These are phyloP conservation scores for Globisporangium abappressorium DNA, from an alignment of 352 stramenopile genomes.

Conservation along the genomic window DNA sequence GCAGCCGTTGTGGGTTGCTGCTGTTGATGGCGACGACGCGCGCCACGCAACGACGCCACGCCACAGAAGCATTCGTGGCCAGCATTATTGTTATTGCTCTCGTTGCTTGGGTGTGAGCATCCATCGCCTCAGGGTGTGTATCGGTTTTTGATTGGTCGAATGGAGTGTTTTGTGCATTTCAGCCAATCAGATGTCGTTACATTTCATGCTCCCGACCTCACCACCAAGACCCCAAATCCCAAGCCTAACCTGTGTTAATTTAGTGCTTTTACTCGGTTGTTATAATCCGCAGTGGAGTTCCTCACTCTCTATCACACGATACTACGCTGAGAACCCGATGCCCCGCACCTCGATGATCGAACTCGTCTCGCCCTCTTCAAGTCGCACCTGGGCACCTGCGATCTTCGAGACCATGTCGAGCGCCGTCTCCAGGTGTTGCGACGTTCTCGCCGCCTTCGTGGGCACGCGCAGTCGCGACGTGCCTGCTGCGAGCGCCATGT, in stretches of 20 bases:
- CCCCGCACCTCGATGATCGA: conserved; percentile 48
- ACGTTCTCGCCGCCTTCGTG: conserved; percentile 34
- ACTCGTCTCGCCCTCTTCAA: conserved; percentile 39
- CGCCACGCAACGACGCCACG: not conserved
- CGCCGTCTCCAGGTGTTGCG: conserved; percentile 56
- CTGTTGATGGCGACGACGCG: not conserved
- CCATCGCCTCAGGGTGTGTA: too few species aligned
- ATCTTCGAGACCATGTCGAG: conserved; percentile 37
- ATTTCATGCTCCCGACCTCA: too few species aligned
- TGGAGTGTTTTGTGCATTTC: too few species aligned
- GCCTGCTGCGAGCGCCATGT: conserved; percentile 58
- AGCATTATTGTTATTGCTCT: not conserved
- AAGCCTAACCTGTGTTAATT: too few species aligned
- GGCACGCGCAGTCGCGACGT: conserved; percentile 54
- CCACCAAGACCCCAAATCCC: too few species aligned
- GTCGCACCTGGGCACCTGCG: conserved; percentile 33
- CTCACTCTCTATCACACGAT: not conserved
- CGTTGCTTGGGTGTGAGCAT: too few species aligned
- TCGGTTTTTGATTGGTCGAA: too few species aligned
- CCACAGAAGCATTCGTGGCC: not conserved
- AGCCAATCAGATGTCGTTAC: too few species aligned
- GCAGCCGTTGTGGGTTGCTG: not conserved
- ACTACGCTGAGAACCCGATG: conserved; percentile 21
- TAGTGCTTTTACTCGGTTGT: too few species aligned
- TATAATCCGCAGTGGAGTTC: too few species aligned